Conservation (phyloP, 768 basidiomycete genomes). For the Rhizopogon vesiculosus region DNA sequence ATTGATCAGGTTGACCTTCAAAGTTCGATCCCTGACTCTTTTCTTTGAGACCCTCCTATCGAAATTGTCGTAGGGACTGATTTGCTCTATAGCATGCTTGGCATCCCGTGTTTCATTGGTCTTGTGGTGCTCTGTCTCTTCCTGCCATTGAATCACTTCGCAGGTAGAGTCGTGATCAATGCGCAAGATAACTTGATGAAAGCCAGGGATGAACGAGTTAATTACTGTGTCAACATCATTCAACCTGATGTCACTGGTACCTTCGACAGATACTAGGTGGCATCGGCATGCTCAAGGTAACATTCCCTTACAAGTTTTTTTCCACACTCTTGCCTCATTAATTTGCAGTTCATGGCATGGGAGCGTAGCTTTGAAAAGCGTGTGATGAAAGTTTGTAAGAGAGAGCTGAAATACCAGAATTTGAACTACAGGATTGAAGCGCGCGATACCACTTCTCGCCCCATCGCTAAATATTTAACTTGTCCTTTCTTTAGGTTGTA, state of each 20-base stretch:
- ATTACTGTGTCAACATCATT: too few relatives aligned
- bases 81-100: conserved; percentile 76
- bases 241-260: too few relatives aligned
- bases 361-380: conserved; percentile 65
- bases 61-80: conserved; percentile 71
- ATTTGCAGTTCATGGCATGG: conserved; percentile 84
- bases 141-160: conserved; percentile 78
- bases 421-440: too few relatives aligned
- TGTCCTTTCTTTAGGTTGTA: conserved; percentile 17
- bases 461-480: not conserved
- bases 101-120: conserved; percentile 74
- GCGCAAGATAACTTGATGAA: conserved; percentile 90
- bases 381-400: too few relatives aligned
- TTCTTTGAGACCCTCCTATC: conserved; percentile 60
- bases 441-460: not conserved
- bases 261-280: conserved; percentile 62
- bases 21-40: not conserved
- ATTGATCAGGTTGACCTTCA: not conserved
- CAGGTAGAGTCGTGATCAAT: conserved; percentile 70
- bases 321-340: not conserved
- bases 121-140: conserved; percentile 70
- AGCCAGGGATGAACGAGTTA: conserved; percentile 84
- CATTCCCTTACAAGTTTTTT: not conserved
- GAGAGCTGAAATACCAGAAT: too few relatives aligned
- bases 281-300: conserved; percentile 83